Evolutionary conservation across 805 yeast genomes (phyloP), one percentile per base, ranked within the genome.

Genomic region (Starmera caribaea): DNA sequence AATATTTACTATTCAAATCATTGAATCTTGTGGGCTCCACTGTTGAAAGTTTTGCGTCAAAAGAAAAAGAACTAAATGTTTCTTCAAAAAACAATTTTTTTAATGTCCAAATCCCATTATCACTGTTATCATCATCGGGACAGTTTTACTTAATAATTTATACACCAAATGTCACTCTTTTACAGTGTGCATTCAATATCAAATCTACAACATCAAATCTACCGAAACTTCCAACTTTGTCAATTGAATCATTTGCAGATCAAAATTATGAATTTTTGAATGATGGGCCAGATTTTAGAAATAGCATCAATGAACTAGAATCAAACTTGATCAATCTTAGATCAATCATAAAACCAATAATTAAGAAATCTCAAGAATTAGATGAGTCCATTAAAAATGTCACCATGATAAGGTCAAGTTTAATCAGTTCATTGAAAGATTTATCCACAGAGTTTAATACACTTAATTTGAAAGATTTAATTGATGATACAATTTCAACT

Each of bases 381-480:
- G 53, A 51, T 30, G 52, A 48, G 30, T 35, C 42, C 5, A 34
- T 46, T 7, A 41, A 54, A 29, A 44, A 45, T 29, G 12, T 49
- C 12, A 54, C 55, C 0, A 38, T 51, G 2, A 39, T 45, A 3
- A 37, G 49, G 26, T 50, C 56, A 2, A 41, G 44, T 0, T 38
- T 53, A 24, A 37, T 44, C 6, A 35, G 38, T 13, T 36, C 49
- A 0, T 37, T 53, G 3, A 40, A 44, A 2, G 52, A 51, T 11
- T 38, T 51, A 8, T 38, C 46, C 4, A 16, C 30, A 4, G 17
- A 32, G 3, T 30, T 44, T 15, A 46, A 43, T 21, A 42, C 45
- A 17, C 33, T 35, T 3, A 34, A 45, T 2, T 37, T 50, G 29
- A 32, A 32, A 26, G 47, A 44, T 17, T 16, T 53, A 1, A 30